Base-by-base conservation (phyloP, 1,284 basidiomycete genomes). In the Ganoderma boninense region DNA sequence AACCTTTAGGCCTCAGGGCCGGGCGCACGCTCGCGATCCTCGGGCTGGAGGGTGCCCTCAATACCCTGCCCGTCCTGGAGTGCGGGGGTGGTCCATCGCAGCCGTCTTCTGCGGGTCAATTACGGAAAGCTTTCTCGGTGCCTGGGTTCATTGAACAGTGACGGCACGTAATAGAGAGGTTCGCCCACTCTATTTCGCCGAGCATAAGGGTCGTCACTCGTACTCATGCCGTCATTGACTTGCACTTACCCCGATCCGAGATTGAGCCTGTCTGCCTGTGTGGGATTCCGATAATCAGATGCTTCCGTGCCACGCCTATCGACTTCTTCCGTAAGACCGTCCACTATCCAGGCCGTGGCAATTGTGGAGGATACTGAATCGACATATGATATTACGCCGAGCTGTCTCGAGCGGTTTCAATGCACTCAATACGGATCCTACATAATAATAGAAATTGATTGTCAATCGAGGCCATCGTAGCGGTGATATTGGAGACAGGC, bases 1-100 rank as follows among this genome's bases (percentile, higher is more conserved):
- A 92, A 5, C 32, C 32, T 32, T 32, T 32, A 32, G 32, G 32
- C 32, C 32, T 32, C 32, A 32, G 32, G 32, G 32, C 93, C 18
- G 89, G 90, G 1, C 92, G 90, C 78, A 94, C 93, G 2, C 82
- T 97, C 54, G 96, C 92, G 4, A 93, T 97, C 75, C 87, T 98
- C 40, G 96, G 97, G 0, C 89, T 97, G 61, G 97, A 29, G 26
- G 26, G 26, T 29, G 26, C 26, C 26, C 26, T 29, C 26, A 29
- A 29, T 29, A 29, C 20, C n/a, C 10, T 60, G 38, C 35, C 32
- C 10, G 40, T 60, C 20, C 32, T 23, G 38, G 38, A 60, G 8
- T 35, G 57, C 20, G 35, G 20, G 57, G 57, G 29, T 35, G 32
- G 57, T 6, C 57, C 4, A 23, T 35, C 18, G n/a, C n/a, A 0